A percentile compares a stretch with the other conserved stretches of the same genome.
phyloP scores from a whole-genome alignment of 2,329 filamentous ascomycete genomes.

The Aspergillus fructus region DNA sequence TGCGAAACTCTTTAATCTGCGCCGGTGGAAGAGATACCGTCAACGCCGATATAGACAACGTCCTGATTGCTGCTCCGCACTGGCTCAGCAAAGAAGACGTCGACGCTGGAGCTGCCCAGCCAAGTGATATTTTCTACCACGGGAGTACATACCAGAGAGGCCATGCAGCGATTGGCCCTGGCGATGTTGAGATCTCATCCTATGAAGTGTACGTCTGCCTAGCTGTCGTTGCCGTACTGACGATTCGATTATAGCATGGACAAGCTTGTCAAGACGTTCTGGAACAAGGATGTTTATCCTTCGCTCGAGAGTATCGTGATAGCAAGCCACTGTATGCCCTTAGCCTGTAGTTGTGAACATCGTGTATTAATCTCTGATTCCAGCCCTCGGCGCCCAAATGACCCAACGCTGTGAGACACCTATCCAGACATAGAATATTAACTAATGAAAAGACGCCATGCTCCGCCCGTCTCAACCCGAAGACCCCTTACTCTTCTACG shows the following conservation, averaged over 20 bases:
- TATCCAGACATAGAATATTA: not conserved
- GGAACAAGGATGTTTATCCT: not conserved
- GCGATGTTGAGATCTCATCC: not conserved
- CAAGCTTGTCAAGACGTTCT: not conserved
- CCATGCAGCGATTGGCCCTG: not conserved
- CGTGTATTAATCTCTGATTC: not conserved
- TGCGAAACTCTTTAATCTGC: not conserved
- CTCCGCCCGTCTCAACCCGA: conserved; percentile 1
- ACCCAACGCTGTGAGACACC: not conserved
- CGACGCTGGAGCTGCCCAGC: not conserved
- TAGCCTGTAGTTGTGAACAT: not conserved
- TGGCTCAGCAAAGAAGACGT: not conserved
- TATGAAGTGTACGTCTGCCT: not conserved
- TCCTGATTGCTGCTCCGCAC: not conserved
- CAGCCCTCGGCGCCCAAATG: not conserved
- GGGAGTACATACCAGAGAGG: not conserved
- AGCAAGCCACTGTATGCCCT: not conserved
- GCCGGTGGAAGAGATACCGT: not conserved
- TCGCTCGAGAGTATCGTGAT: not conserved
- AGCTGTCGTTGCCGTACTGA: not conserved
- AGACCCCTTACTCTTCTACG: not conserved
- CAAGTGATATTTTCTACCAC: not conserved
- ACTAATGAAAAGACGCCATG: not conserved
- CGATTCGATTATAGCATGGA: not conserved
- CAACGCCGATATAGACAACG: not conserved